Base-by-base conservation (phyloP, 2,329 filamentous ascomycete species). In the Endocalyx cinctus region DNA sequence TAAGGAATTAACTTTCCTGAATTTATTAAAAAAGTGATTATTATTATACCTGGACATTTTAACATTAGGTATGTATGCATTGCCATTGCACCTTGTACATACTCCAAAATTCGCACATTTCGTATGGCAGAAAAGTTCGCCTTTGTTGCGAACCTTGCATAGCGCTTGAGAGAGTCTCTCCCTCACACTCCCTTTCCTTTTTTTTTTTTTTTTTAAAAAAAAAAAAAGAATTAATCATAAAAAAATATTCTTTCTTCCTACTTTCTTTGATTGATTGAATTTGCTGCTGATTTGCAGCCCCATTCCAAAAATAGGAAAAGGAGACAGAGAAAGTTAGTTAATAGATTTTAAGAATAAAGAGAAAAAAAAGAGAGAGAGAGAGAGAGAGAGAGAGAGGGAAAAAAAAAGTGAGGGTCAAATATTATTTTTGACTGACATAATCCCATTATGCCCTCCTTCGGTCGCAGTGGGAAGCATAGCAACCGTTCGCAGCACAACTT, bases 361-460 rank as follows among this genome's bases (percentile, higher is more conserved):
- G 20, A 23, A 23, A 23, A 23, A n/a, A n/a, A 23, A 23, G n/a
- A 23, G n/a, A 23, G n/a, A n/a, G n/a, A n/a, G n/a, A 23, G 20
- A 23, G 20, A 23, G 20, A 23, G 8, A 23, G 8, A 23, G 20
- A 23, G 20, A 23, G n/a, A 23, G n/a, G 20, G 20, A 23, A 23
- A 38, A 41, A 33, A 41, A 44, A 37, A 39, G 34, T 20, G 8
- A 23, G 8, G n/a, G n/a, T 8, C 20, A n/a, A 8, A 23, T 23
- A 23, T 23, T 23, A 8, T 23, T 23, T 8, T n/a, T 23, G 25
- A 29, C 33, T 35, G 35, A 38, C 39, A 38, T 43, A 46, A 39
- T 45, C 46, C 42, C 52, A 62, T 55, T 57, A 76, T 76, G 72
- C 69, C 66, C 51, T 59, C 59, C 58, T 75, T 75, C 59, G 62